Conservation (phyloP, 2,329 filamentous ascomycete species). For the Colletotrichum sojae region DNA sequence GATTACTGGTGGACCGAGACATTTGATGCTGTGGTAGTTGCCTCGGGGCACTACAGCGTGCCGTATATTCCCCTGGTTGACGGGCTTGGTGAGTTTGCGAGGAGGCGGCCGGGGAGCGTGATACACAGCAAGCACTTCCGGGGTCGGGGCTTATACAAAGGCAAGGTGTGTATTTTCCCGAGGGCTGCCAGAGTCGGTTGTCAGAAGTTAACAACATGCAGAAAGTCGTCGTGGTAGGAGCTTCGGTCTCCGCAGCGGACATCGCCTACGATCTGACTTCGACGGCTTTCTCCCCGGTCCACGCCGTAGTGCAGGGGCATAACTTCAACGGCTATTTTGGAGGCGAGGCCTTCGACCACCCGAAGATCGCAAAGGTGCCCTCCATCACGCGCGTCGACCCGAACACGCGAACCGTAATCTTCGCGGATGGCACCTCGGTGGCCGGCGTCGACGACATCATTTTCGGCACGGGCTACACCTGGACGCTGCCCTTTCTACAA, state of each 20-base stretch:
- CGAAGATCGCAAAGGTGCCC: constrained; percentile 60
- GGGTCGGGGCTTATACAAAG: constrained; percentile 58
- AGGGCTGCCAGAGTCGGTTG: no score
- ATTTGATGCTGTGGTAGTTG: constrained; percentile 74
- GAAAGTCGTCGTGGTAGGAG: constrained; percentile 73
- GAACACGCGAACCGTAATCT: constrained; percentile 63
- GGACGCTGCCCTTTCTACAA: constrained; percentile 73
- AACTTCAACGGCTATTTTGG: constrained; percentile 68
- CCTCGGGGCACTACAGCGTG: constrained; percentile 72
- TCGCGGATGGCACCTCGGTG: constrained; percentile 68
- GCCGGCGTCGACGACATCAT: constrained; percentile 72
- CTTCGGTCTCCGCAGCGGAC: constrained; percentile 75
- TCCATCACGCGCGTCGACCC: constrained; percentile 61
- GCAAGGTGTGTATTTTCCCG: constrained; percentile 54
- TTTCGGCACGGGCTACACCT: constrained; percentile 78
- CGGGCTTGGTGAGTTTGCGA: constrained; percentile 64
- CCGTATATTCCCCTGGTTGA: constrained; percentile 67
- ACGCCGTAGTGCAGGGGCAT: constrained; percentile 67
- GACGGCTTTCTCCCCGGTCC: constrained; percentile 61
- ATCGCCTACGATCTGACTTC: constrained; percentile 68
- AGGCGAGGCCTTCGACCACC: constrained; percentile 71
- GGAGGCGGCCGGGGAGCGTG: constrained; percentile 61
- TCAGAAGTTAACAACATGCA: constrained; percentile 44
- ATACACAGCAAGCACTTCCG: constrained; percentile 70
- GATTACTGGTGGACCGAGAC: constrained; percentile 75